A percentile compares a stretch with the other conserved stretches of the same genome.
phyloP scores from a whole-genome alignment of 495 filamentous ascomycete species.

The Aspergillus saccharolyticus region DNA sequence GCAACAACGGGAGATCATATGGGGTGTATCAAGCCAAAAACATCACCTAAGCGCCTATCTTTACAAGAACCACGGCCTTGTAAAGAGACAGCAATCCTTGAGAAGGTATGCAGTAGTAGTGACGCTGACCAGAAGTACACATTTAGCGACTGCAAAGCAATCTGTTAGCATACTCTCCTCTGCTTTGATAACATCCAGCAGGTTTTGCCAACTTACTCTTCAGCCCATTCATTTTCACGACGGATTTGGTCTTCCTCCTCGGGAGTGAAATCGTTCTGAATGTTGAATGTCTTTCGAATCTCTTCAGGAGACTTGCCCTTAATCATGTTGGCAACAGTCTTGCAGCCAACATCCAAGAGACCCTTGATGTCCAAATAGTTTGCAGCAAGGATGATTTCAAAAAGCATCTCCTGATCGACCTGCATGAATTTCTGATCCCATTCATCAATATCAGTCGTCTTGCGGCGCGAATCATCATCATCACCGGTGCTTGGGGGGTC shows the following conservation, averaged over 20 bases:
- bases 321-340: conserved; percentile 69
- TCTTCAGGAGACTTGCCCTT: conserved; percentile 69
- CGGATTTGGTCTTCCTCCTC: conserved; percentile 72
- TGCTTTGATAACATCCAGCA: neutral
- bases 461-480: conserved; percentile 90
- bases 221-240: conserved; percentile 69
- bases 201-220: conserved; percentile 46
- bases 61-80: neutral
- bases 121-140: neutral
- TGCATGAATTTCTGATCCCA: conserved; percentile 99
- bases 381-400: conserved; percentile 90
- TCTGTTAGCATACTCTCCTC: conserved; percentile 14
- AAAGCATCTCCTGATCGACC: conserved; percentile 99
- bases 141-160: conserved; percentile 36
- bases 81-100: neutral
- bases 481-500: conserved; percentile 80
- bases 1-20: conserved; percentile 6
- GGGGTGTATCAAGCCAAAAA: conserved; percentile 1
- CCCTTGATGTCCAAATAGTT: conserved; percentile 71
- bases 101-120: conserved; percentile 9
- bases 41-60: conserved; percentile 1
- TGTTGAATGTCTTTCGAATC: conserved; percentile 73
- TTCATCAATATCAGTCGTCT: conserved; percentile 97
- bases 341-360: conserved; percentile 63
- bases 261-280: conserved; percentile 69